Evolutionary conservation across 2,329 filamentous ascomycete species (phyloP), one percentile per base, ranked within the genome.

Genomic region (Aspergillus aculeatus): DNA sequence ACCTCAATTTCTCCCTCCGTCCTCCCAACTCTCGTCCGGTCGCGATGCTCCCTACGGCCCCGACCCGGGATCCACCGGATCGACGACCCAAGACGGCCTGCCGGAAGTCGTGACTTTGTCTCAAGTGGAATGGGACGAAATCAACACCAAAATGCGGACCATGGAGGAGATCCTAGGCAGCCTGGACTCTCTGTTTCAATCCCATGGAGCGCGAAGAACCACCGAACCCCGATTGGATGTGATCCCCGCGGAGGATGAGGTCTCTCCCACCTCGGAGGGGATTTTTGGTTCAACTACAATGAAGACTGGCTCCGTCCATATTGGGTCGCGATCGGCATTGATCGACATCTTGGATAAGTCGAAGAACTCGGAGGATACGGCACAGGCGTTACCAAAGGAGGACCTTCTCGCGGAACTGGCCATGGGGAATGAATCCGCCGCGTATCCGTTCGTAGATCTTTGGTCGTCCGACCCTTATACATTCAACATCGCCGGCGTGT

Each of bases 391-490:
- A 11, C 75, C 85, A 21, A 82, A 83, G 66, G 84, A 84, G 69
- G 84, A 83, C 65, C 82, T 86, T 62, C 74, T 86, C 14, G 83
- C 83, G 0, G 80, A 86, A 54, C 81, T 86, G 60, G 84, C 83
- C 1, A 70, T 86, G 60, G 84, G 85, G 64, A 86, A 86, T 64
- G 83, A 86, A 64, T 83, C 81, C 44, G 82, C 82, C 2, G 84
- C 83, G 21, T 86, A 86, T 64, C 84, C 84, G 2, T 86, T 86
- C 63, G 83, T 86, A 21, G 84, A 86, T 66, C 75, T 86, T 10
- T 86, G 84, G 83, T 84, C 84, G n/a, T 84, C 83, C 2, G 83
- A 86, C 63, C 83, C 81, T 4, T 83, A 79, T 4, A 78, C 83
- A 24, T 77, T 81, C 56, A 81, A 84, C 65, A 82, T 84, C 9